Base-by-base conservation (phyloP, 768 basidiomycete species). In the Tricholoma hemisulphureum region DNA sequence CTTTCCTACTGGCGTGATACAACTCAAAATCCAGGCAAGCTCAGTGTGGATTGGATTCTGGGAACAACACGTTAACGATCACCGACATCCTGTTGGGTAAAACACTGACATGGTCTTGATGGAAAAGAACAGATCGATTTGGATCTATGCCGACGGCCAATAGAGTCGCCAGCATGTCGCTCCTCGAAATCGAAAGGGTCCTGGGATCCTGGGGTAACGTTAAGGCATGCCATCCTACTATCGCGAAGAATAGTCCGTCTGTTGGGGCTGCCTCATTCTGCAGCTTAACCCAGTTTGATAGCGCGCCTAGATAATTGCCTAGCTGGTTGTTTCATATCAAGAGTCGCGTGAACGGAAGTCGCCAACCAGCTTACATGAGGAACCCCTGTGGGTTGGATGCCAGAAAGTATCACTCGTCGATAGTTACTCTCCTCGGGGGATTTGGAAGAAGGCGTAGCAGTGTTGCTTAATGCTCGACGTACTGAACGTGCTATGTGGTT, bases 181-280 rank as follows among this genome's bases (percentile, higher is more conserved):
- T 78, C 43, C 90, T 79, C 18, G 94, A 85, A 2, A 74, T 68
- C 13, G 77, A 75, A 7, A 98, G 79, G 11, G 74, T 68, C 34
- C 73, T 68, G 0, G 94, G 91, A 68, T 95, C 78, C 77, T 96
- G 94, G 5, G 94, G 94, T 23, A 98, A 76, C 2, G 95, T 98
- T 65, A 98, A 78, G 10, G 95, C 95, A 68, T 98, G 96, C 83
- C 93, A 89, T 26, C 95, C 95, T 11, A 95, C 95, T 60, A 97
- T 87, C 1, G 91, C 88, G 71, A 91, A 95, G 21, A 96, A 71
- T 8, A 95, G 77, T 53, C 79, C 74, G 66, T 93, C 89, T 9
- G 82, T 75, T 1, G 80, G 76, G 8, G 68, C 67, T 0, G 87
- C 81, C 35, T 80, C 75, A 41, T 81, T 76, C 71, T 96, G 93